These are phyloP conservation scores for Metschnikowia kunwiensis DNA, from an alignment of 805 yeast species.

Conservation along the genomic window DNA sequence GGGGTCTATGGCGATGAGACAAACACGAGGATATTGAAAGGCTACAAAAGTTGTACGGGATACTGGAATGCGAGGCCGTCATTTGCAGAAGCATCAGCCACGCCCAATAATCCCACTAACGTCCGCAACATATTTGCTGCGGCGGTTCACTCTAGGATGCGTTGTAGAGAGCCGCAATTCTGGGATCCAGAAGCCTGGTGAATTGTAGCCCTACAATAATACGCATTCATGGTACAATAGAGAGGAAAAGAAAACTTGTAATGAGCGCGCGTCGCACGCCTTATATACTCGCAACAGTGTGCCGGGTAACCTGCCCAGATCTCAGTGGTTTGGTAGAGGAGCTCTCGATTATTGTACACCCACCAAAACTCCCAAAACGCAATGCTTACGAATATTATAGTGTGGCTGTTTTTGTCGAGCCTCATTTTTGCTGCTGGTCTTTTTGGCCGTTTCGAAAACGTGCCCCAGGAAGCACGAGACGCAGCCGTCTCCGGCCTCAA, in stretches of 20 bases:
- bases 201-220: slow-evolving; percentile 49
- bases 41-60: slow-evolving; percentile 39
- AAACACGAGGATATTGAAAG: too few species aligned
- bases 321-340: too few species aligned
- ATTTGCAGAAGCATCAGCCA: slow-evolving; percentile 22
- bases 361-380: too few species aligned
- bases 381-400: not conserved
- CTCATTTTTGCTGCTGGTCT: slow-evolving; percentile 14
- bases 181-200: slow-evolving; percentile 25
- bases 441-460: slow-evolving; percentile 25
- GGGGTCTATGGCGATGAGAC: slow-evolving; percentile 34
- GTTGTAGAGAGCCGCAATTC: slow-evolving; percentile 50
- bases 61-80: slow-evolving; percentile 41
- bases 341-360: too few species aligned
- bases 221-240: slow-evolving; percentile 46
- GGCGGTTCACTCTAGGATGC: slow-evolving; percentile 45
- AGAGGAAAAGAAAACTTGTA: slow-evolving; percentile 19
- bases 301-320: slow-evolving; percentile 35
- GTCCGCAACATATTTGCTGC: slow-evolving; percentile 23
- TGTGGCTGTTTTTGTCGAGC: not conserved
- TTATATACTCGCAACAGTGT: slow-evolving; percentile 12
- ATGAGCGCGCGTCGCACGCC: slow-evolving; percentile 2
- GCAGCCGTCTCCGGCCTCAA: slow-evolving; percentile 6
- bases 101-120: slow-evolving; percentile 44
- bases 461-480: slow-evolving; percentile 25